Evolutionary conservation across 805 yeast species (phyloP).

Genomic region (Millerozyma acaciae): DNA sequence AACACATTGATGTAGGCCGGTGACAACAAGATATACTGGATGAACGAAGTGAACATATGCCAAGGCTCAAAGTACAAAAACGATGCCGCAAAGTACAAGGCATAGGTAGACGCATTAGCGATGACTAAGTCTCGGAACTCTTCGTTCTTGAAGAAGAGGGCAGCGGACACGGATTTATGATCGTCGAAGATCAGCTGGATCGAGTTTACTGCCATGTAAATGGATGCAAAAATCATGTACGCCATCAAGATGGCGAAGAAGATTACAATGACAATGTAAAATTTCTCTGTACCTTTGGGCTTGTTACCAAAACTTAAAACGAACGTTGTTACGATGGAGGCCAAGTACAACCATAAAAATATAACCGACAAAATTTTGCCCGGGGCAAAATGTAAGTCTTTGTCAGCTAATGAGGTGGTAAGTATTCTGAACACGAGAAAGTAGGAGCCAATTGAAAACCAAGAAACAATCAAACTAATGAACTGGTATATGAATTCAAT

Average conservation of each 20-base stretch:
- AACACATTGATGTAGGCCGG: slow-evolving; percentile 54
- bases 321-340: slow-evolving; percentile 55
- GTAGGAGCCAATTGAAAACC: slow-evolving; percentile 64
- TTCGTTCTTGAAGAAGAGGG: slow-evolving; percentile 43
- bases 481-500: slow-evolving; percentile 55
- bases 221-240: slow-evolving; percentile 55
- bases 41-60: slow-evolving; percentile 58
- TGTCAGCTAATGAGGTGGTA: slow-evolving; percentile 46
- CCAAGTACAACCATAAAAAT: slow-evolving; percentile 53
- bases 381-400: slow-evolving; percentile 38
- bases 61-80: slow-evolving; percentile 61
- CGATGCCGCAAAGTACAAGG: slow-evolving; percentile 56
- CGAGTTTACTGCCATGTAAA: slow-evolving; percentile 54
- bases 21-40: slow-evolving; percentile 47
- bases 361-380: slow-evolving; percentile 49
- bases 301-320: slow-evolving; percentile 61
- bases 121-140: slow-evolving; percentile 50
- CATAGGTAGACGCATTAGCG: slow-evolving; percentile 58
- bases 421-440: slow-evolving; percentile 61
- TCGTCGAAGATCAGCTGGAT: slow-evolving; percentile 30
- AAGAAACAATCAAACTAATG: slow-evolving; percentile 50
- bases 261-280: slow-evolving; percentile 49
- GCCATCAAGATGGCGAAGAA: slow-evolving; percentile 60
- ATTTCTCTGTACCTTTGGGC: slow-evolving; percentile 57
- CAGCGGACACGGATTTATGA: slow-evolving; percentile 41